Evolutionary conservation across 768 basidiomycete genomes (phyloP).

Genomic region (Cyclocybe cylindracea): DNA sequence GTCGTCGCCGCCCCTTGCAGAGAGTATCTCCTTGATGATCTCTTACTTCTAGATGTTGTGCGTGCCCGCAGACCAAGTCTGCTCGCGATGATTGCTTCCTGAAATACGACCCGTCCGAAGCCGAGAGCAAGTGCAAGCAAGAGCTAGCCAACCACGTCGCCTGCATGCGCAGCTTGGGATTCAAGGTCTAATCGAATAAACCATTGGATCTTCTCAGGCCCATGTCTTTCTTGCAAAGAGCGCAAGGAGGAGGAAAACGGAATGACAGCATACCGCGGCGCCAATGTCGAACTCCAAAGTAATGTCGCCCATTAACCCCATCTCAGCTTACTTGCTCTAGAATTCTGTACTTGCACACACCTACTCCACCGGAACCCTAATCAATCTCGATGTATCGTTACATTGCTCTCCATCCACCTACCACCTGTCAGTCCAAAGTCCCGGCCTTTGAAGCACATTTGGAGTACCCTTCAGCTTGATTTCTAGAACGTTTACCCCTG

Average conservation of each 20-base stretch:
- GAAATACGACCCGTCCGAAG: conserved; percentile 60
- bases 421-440: too few species aligned
- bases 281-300: background rate
- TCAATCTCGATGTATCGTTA: too few species aligned
- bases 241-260: conserved; percentile 1
- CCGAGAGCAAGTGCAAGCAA: conserved; percentile 78
- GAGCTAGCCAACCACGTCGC: conserved; percentile 79
- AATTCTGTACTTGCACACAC: background rate
- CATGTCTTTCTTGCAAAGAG: background rate
- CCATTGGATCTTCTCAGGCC: background rate
- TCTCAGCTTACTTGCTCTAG: background rate
- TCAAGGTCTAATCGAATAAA: conserved; percentile 61
- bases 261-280: background rate
- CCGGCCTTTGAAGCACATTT: too few species aligned
- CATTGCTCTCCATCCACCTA: too few species aligned
- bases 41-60: conserved; percentile 75
- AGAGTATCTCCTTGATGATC: background rate
- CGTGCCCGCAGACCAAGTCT: conserved; percentile 91
- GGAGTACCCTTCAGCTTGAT: too few species aligned
- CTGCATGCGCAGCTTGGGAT: conserved; percentile 91
- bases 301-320: conserved; percentile 6
- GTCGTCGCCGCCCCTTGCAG: conserved; percentile 25
- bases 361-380: too few species aligned
- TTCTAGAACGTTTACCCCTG: too few species aligned
- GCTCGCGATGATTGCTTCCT: conserved; percentile 96